These are phyloP conservation scores for Primulina huaijiensis DNA, from an alignment of 257 asterid species.

Conservation along the genomic window DNA sequence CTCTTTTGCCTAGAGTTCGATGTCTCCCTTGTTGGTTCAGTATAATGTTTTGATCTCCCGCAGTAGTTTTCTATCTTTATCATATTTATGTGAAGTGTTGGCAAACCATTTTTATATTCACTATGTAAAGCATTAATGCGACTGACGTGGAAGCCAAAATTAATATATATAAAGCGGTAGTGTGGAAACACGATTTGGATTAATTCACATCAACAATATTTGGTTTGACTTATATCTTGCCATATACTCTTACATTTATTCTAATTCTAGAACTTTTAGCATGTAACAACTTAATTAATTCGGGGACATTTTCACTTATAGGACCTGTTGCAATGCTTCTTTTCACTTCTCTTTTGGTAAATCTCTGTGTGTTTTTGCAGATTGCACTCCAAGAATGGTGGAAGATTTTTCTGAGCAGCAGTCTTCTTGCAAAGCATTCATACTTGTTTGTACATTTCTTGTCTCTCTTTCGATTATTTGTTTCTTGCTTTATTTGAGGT, in stretches of 20 bases:
- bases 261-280: constrained; percentile 14
- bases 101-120: neutral
- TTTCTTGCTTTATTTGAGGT: neutral
- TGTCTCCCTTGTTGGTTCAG: constrained; percentile 11
- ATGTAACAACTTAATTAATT: constrained; percentile 1
- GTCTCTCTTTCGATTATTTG: constrained; percentile 33
- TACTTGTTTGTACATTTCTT: constrained; percentile 95
- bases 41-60: neutral
- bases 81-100: neutral
- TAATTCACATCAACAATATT: neutral
- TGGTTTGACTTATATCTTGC: neutral
- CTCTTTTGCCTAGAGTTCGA: constrained; percentile 5
- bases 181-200: neutral
- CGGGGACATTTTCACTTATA: constrained; percentile 2
- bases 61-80: neutral
- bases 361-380: constrained; percentile 43
- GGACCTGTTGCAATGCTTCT: constrained; percentile 3
- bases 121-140: neutral
- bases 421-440: constrained; percentile 71
- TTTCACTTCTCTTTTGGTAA: constrained; percentile 18
- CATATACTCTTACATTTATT: neutral
- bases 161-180: neutral
- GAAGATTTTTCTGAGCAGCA: constrained; percentile 53
- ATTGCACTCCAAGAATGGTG: constrained; percentile 46
- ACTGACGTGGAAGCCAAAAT: neutral